These are phyloP conservation scores for Globisporangium nodosum DNA, from an alignment of 352 stramenopile species.

Conservation along the genomic window DNA sequence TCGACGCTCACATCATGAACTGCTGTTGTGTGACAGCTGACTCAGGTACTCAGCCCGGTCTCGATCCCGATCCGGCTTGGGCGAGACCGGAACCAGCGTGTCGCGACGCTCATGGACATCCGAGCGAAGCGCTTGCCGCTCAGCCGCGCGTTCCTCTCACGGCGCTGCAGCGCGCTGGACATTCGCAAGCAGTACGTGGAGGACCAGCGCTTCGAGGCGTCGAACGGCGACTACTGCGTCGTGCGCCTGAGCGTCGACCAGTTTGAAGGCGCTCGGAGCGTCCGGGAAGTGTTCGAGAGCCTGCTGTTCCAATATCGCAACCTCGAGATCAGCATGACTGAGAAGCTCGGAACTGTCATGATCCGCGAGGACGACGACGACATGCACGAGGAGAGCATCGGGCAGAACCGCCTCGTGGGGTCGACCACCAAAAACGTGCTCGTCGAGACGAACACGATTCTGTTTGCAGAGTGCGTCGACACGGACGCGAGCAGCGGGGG, in stretches of 20 bases:
- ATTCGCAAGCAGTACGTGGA: background rate
- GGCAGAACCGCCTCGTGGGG: constrained; percentile 27
- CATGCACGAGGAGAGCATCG: constrained; percentile 12
- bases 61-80: background rate
- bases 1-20: too few relatives aligned
- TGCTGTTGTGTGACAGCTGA: background rate
- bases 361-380: background rate
- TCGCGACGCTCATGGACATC: background rate
- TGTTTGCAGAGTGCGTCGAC: constrained; percentile 29
- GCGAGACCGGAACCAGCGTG: background rate
- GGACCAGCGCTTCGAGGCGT: background rate
- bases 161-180: background rate
- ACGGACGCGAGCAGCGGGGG: constrained; percentile 17
- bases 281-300: background rate
- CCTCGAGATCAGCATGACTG: background rate
- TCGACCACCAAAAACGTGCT: constrained; percentile 14
- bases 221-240: background rate
- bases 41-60: background rate
- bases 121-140: background rate
- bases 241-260: background rate
- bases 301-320: background rate
- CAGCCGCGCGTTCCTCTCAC: background rate
- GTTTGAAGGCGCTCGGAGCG: background rate
- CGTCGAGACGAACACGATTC: constrained; percentile 27
- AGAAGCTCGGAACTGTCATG: background rate